Base-by-base conservation (phyloP, 805 yeast genomes). In the Yarrowia hollandica region DNA sequence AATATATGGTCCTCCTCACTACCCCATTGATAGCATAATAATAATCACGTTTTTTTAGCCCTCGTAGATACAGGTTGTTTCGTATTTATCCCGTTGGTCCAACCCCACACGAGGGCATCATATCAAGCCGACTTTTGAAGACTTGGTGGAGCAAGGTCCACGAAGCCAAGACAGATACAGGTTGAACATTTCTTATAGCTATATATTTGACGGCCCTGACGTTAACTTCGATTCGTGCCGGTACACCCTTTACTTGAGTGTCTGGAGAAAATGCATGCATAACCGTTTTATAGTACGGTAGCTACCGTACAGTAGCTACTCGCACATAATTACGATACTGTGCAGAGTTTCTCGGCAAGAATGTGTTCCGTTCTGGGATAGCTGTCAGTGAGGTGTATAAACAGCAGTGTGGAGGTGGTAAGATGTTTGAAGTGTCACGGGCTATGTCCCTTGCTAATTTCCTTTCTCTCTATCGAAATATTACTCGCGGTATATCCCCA, bases 141-240 rank as follows among this genome's bases (percentile, higher is more conserved):
- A 64, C 66, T 63, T 64, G 58, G 44, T 26, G 58, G 44, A 35
- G 44, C 44, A 18, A 52, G 58, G 58, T n/a, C 58, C 25, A 52
- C 44, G 58, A 52, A 35, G 42, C 44, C 60, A 65, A 60, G 67
- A 65, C 67, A 65, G 67, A 65, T 65, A 65, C 67, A 66, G 62
- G 59, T 60, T 64, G 46, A 1, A 65, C 65, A 65, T 52, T 31
- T 25, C 19, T 16, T 10, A 25, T 25, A 25, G 28, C 28, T 25
- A n/a, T n/a, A n/a, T n/a, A n/a, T n/a, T n/a, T n/a, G n/a, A n/a
- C n/a, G n/a, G n/a, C n/a, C n/a, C n/a, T n/a, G n/a, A n/a, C n/a
- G n/a, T n/a, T n/a, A n/a, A n/a, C n/a, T n/a, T n/a, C n/a, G n/a
- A n/a, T n/a, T n/a, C n/a, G n/a, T n/a, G n/a, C n/a, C n/a, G n/a